These are phyloP conservation scores for Phytophthora sp. DNA, from an alignment of 352 stramenopile species.

Conservation along the genomic window DNA sequence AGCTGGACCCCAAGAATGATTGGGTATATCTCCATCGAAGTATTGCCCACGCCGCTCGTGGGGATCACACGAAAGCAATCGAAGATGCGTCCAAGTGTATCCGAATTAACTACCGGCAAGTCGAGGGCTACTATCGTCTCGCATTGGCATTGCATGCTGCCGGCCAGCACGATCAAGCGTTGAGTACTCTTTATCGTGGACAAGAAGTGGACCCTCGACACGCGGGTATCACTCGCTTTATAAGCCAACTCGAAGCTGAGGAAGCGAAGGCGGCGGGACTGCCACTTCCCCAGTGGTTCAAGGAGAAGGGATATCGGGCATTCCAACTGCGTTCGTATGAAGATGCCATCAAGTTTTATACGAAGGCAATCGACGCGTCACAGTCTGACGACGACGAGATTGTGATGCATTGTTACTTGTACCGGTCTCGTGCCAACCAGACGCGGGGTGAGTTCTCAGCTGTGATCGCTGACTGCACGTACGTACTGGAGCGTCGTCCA, in stretches of 20 bases:
- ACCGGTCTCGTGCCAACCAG: constrained; percentile 59
- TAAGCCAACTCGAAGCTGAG: constrained; percentile 53
- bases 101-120: constrained; percentile 63
- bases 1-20: constrained; percentile 58
- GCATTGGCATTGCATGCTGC: constrained; percentile 52
- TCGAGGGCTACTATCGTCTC: constrained; percentile 64
- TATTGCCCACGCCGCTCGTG: constrained; percentile 49
- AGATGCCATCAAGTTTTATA: constrained; percentile 93
- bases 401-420: constrained; percentile 64
- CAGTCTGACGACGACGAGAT: constrained; percentile 56
- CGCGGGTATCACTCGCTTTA: constrained; percentile 51
- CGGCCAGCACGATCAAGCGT: constrained; percentile 54
- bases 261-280: constrained; percentile 46
- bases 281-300: constrained; percentile 51
- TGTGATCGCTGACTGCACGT: constrained; percentile 61
- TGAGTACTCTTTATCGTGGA: constrained; percentile 58
- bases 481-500: constrained; percentile 52
- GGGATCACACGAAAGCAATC: constrained; percentile 46
- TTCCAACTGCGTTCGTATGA: constrained; percentile 91
- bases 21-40: constrained; percentile 61
- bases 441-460: constrained; percentile 56
- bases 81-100: constrained; percentile 66
- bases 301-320: constrained; percentile 88
- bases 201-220: constrained; percentile 59
- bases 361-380: constrained; percentile 80